These are phyloP conservation scores for Candida berthetii DNA, from an alignment of 805 yeast species.

Conservation along the genomic window DNA sequence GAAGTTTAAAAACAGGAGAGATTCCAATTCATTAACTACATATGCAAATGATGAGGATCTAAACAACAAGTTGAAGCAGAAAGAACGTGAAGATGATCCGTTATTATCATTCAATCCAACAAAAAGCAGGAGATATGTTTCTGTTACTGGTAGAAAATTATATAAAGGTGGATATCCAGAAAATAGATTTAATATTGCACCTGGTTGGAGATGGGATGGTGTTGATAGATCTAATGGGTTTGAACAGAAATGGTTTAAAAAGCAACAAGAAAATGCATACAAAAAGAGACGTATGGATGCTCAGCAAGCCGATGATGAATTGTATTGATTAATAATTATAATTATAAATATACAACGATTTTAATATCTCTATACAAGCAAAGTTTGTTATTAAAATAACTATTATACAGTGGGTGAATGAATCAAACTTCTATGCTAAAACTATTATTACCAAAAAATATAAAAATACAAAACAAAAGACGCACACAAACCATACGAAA, in stretches of 20 bases:
- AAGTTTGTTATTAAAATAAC: no score
- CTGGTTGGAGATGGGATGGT: constrained; percentile 91
- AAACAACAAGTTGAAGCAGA: constrained; percentile 24
- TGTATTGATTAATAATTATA: no score
- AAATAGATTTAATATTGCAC: constrained; percentile 70
- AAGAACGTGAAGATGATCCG: constrained; percentile 58
- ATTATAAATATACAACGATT: no score
- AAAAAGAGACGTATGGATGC: not conserved
- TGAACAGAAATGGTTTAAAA: constrained; percentile 55
- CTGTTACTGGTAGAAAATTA: constrained; percentile 43
- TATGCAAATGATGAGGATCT: constrained; percentile 33
- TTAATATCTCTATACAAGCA: no score
- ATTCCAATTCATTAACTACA: constrained; percentile 21
- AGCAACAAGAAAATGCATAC: constrained; percentile 14
- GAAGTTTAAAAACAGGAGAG: constrained; percentile 20
- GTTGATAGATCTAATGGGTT: constrained; percentile 86
- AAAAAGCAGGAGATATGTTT: constrained; percentile 16
- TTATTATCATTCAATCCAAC: constrained; percentile 37
- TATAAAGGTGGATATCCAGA: constrained; percentile 52
- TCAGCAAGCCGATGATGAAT: no score
- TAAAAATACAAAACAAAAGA: no score
- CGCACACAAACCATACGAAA: no score
- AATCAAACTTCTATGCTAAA: no score
- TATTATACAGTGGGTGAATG: no score
- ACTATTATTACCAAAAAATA: no score